Percentiles rank a stretch among this genome's conserved stretches.
Evolutionary conservation across 1,139 yeast species (phyloP).

Genomic region (Lodderomyces beijingensis): DNA sequence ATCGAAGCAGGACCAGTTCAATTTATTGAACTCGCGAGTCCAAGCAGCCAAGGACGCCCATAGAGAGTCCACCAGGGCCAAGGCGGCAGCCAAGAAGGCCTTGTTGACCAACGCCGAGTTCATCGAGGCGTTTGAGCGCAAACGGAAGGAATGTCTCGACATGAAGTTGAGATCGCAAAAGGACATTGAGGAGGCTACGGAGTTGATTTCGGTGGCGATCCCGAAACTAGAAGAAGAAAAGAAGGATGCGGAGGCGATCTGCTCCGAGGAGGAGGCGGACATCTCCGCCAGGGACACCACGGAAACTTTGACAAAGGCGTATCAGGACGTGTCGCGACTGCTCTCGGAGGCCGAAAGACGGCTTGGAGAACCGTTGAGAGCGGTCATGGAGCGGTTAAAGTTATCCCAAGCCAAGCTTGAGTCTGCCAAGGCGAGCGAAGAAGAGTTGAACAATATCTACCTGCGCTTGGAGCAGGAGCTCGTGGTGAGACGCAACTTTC

Average conservation of each 20-base stretch:
- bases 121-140: conserved; percentile 7
- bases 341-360: conserved; percentile 34
- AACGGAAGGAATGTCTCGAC: conserved; percentile 11
- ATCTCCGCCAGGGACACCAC: conserved; percentile 31
- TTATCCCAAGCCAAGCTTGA: conserved; percentile 24
- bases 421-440: conserved; percentile 22
- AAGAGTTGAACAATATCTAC: conserved; percentile 22
- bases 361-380: conserved; percentile 34
- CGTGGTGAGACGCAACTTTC: conserved; percentile 45
- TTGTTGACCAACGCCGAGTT: conserved; percentile 14
- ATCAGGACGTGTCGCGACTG: conserved; percentile 26
- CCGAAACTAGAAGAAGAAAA: conserved; percentile 19
- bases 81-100: conserved; percentile 2
- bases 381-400: conserved; percentile 31
- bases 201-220: conserved; percentile 16
- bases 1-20: conserved; percentile 3
- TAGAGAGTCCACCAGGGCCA: conserved; percentile 4
- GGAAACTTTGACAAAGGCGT: conserved; percentile 35
- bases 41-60: conserved; percentile 11
- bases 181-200: conserved; percentile 11
- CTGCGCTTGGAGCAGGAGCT: conserved; percentile 31
- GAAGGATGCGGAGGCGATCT: conserved; percentile 28
- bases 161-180: conserved; percentile 6
- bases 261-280: conserved; percentile 26
- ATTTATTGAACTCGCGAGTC: conserved; percentile 8